Evolutionary conservation across 192 early-diverging fungal genomes (phyloP).

Genomic region (Backusella tuberculispora): DNA sequence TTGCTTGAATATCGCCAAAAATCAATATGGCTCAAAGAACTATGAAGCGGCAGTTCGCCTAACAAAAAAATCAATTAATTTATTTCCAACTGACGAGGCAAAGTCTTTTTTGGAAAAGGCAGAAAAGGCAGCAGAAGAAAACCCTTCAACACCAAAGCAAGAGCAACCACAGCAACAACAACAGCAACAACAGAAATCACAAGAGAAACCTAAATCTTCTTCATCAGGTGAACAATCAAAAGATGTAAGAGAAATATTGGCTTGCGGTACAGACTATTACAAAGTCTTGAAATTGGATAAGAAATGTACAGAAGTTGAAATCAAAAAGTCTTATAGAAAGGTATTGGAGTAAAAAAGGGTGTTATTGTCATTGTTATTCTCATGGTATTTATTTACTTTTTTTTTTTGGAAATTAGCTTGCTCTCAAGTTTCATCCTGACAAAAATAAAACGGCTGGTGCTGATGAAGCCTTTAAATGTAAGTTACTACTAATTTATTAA

Average conservation of each 20-base stretch:
- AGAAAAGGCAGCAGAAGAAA: conserved; percentile 33
- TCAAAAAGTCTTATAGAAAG: conserved; percentile 96
- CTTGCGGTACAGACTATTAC: conserved; percentile 81
- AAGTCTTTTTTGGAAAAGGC: conserved; percentile 56
- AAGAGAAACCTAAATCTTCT: conserved; percentile 42
- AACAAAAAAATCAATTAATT: conserved; percentile 76
- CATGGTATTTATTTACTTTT: not conserved
- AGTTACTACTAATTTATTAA: conserved; percentile 5
- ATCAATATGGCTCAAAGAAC: conserved; percentile 69
- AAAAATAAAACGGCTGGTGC: conserved; percentile 95
- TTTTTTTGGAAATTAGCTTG: conserved; percentile 55
- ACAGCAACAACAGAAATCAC: not conserved
- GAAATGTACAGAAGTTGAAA: conserved; percentile 74
- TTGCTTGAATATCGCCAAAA: conserved; percentile 78
- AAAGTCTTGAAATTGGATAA: conserved; percentile 79
- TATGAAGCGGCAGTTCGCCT: conserved; percentile 75
- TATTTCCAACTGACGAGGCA: conserved; percentile 78
- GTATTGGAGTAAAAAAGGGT: conserved; percentile 38
- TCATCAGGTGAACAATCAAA: conserved; percentile 74
- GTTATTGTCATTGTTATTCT: too few relatives aligned
- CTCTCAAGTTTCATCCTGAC: conserved; percentile 94
- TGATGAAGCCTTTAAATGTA: conserved; percentile 95
- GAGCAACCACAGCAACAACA: conserved; percentile 1
- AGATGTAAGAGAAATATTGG: conserved; percentile 80
- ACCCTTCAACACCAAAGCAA: conserved; percentile 30